Evolutionary conservation across 768 basidiomycete genomes (phyloP), one percentile per base, ranked within the genome.

Genomic region (Podaxis mareebaensis): DNA sequence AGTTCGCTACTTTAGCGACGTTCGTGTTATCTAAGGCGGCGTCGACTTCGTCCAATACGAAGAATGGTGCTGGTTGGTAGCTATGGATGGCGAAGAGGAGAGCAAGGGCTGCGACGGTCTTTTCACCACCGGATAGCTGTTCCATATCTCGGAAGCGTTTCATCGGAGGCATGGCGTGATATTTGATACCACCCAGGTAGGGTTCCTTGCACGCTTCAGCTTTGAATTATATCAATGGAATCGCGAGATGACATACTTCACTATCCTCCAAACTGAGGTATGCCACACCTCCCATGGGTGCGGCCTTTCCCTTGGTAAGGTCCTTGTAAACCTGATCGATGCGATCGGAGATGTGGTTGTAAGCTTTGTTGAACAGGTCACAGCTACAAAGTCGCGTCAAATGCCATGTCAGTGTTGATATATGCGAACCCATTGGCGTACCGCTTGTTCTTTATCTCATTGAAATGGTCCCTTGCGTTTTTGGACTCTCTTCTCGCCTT

Each of bases 131-230:
- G 0, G 96, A 99, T 13, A 99, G 80, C 73, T 99, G 96, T 64
- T 98, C 96, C 96, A 99, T 99, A 72, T 99, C 97, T 65, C 96
- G 85, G 83, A 99, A 99, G 2, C 95, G 91, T 74, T 99, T 99
- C 90, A 98, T 96, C 0, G 97, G 97, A 0, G 97, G 97, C 97
- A 99, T 99, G 0, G 96, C 96, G 71, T 99, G 96, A 73, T 99
- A 99, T 75, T 97, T 98, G 79, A 99, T 93, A 59, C 97, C 77
- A 6, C 75, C 77, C 33, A 73, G 71, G 56, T 74, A 73, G 26
- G 70, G 74, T 69, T 76, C 74, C 75, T 78, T 48, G 12, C n/a
- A 26, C 51, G 38, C 17, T 48, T 52, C 30, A 33, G 51, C 53
- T 20, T 7, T 46, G 44, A 46, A 20, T n/a, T 10, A n/a, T 2